Conservation (phyloP, 2,329 filamentous ascomycete genomes). For the Triangularia verruculosa region DNA sequence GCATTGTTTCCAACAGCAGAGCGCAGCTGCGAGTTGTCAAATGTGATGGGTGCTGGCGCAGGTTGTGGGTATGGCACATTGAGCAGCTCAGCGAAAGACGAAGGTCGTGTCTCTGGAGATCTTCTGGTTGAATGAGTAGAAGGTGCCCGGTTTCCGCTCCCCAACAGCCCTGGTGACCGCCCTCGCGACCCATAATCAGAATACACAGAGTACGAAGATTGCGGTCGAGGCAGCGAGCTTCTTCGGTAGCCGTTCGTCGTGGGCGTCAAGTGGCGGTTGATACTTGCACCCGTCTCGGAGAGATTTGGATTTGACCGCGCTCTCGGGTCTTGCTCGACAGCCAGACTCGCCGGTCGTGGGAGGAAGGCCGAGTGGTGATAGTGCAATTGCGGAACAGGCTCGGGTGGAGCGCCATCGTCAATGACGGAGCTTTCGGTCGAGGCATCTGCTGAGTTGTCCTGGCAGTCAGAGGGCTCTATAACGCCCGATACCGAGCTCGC, state of each 20-base stretch:
- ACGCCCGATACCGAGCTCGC: slow-evolving; percentile 53
- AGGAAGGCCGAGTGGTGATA: slow-evolving; percentile 56
- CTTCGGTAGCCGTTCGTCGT: slow-evolving; percentile 49
- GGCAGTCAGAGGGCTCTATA: slow-evolving; percentile 47
- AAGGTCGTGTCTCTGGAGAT: slow-evolving; percentile 53
- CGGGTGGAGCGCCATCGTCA: slow-evolving; percentile 40
- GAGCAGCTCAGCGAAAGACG: slow-evolving; percentile 58
- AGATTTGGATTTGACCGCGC: slow-evolving; percentile 52
- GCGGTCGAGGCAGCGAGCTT: slow-evolving; percentile 64
- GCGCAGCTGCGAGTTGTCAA: slow-evolving; percentile 80
- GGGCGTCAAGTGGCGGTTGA: slow-evolving; percentile 62
- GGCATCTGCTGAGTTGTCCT: slow-evolving; percentile 38
- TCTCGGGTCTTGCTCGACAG: slow-evolving; percentile 40
- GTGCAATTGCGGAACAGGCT: slow-evolving; percentile 55
- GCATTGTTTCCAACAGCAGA: slow-evolving; percentile 82
- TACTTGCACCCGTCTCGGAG: slow-evolving; percentile 47
- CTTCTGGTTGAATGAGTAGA: slow-evolving; percentile 48
- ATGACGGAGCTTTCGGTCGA: slow-evolving; percentile 51
- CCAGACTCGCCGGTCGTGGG: slow-evolving; percentile 40
- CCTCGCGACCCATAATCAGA: slow-evolving; percentile 67
- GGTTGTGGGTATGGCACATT: slow-evolving; percentile 79
- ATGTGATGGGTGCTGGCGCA: slow-evolving; percentile 59
- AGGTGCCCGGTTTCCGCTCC: slow-evolving; percentile 43
- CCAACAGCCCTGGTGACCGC: slow-evolving; percentile 52
- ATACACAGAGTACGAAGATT: slow-evolving; percentile 71